A percentile compares a stretch with the other conserved stretches of the same genome.
phyloP scores from a whole-genome alignment of 495 filamentous ascomycete species.

The Bombardia bombarda region DNA sequence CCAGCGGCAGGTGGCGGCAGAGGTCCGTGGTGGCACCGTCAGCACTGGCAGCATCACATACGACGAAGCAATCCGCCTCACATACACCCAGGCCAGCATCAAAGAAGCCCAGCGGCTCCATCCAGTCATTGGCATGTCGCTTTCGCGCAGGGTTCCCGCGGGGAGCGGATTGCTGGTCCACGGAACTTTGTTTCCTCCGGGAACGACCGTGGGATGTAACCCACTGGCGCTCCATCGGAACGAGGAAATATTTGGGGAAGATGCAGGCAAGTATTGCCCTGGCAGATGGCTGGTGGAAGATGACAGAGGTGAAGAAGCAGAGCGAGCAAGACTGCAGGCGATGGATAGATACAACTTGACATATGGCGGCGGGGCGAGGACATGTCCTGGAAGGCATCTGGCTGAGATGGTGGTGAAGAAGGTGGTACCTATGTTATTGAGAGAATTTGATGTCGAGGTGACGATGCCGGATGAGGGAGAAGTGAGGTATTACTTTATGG shows the following conservation, averaged over 20 bases:
- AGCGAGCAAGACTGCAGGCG: too few species aligned
- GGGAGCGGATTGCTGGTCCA: conserved; percentile 42
- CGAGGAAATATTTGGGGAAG: conserved; percentile 43
- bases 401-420: conserved; percentile 52
- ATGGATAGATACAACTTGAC: conserved; percentile 41
- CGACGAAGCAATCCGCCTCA: conserved; percentile 14
- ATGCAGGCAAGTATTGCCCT: conserved; percentile 39
- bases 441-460: conserved; percentile 44
- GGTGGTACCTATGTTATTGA: conserved; percentile 52
- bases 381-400: conserved; percentile 49
- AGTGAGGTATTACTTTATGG: conserved; percentile 28
- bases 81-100: conserved; percentile 52
- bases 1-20: conserved; percentile 13
- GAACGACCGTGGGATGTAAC: conserved; percentile 51
- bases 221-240: conserved; percentile 51
- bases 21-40: conserved; percentile 12
- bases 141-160: conserved; percentile 49
- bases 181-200: conserved; percentile 44
- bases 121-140: conserved; percentile 48
- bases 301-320: conserved; percentile 19
- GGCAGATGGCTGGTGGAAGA: conserved; percentile 41
- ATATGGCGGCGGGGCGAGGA: conserved; percentile 48
- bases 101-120: conserved; percentile 57
- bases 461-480: conserved; percentile 16
- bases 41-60: background rate